A percentile compares a stretch with the other conserved stretches of the same genome.
Conservation (phyloP, 176 grass and related monocot genomes). For the Lolium perenne region DNA sequence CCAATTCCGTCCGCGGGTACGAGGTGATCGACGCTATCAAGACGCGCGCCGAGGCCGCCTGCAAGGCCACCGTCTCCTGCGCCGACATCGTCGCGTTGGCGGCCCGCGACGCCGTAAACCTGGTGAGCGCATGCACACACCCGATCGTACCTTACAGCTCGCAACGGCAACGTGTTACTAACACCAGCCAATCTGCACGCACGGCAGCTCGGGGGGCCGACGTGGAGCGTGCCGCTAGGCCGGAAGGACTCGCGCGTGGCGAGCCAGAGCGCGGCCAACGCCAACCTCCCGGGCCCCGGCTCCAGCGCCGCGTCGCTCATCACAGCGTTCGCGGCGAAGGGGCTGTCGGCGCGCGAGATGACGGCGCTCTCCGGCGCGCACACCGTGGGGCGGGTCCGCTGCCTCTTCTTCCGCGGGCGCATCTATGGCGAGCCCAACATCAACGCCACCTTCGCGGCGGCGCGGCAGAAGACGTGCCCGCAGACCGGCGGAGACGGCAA, state of each 20-base stretch:
- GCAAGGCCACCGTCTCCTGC: conserved; percentile 55
- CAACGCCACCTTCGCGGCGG: conserved; percentile 59
- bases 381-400: conserved; percentile 66
- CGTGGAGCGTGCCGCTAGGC: conserved; percentile 50
- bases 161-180: not conserved
- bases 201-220: conserved; percentile 54
- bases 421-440: conserved; percentile 65
- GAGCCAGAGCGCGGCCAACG: conserved; percentile 54
- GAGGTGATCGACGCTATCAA: conserved; percentile 80
- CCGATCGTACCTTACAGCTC: not conserved
- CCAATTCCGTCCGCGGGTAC: conserved; percentile 73
- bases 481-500: conserved; percentile 41
- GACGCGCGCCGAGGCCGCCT: conserved; percentile 47
- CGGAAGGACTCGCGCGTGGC: conserved; percentile 60
- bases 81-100: conserved; percentile 76
- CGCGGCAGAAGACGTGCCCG: conserved; percentile 50
- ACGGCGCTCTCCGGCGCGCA: conserved; percentile 78
- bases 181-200: not conserved
- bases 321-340: conserved; percentile 49
- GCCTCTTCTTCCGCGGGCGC: conserved; percentile 58
- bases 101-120: conserved; percentile 62
- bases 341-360: conserved; percentile 63
- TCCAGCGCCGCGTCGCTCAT: conserved; percentile 53
- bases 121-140: conserved; percentile 50
- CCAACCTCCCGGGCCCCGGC: conserved; percentile 52